phyloP scores from a whole-genome alignment of 2,329 filamentous ascomycete species.

The Phaeophleospora eucalypticola region DNA sequence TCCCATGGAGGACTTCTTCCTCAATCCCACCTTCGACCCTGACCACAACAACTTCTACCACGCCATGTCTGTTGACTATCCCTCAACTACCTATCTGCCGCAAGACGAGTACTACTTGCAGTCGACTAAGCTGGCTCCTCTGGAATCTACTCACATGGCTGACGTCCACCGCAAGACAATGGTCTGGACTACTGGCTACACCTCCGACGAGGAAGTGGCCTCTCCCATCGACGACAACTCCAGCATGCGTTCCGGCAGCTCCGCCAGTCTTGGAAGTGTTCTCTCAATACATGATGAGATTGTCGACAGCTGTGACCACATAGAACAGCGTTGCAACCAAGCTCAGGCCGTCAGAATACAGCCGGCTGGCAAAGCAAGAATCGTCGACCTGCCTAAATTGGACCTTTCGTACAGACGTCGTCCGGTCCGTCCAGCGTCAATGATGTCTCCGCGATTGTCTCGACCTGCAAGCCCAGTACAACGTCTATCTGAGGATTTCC shows the following conservation, averaged over 20 bases:
- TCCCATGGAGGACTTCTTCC: conserved; percentile 21
- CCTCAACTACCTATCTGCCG: conserved; percentile 6
- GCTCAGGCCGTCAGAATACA: conserved; percentile 28
- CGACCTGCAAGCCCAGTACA: not conserved
- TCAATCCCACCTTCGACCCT: conserved; percentile 16
- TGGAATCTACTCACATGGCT: conserved; percentile 2
- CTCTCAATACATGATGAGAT: conserved; percentile 22
- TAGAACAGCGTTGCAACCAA: conserved; percentile 25
- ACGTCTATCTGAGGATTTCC: not conserved
- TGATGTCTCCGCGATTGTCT: not conserved
- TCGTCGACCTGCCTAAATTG: conserved; percentile 26
- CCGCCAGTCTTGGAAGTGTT: conserved; percentile 10
- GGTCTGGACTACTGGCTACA: conserved; percentile 20
- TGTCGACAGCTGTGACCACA: conserved; percentile 17
- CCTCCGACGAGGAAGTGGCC: conserved; percentile 31
- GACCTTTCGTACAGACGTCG: not conserved
- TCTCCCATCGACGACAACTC: conserved; percentile 24
- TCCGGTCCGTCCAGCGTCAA: not conserved
- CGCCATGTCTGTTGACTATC: conserved; percentile 5
- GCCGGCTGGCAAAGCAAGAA: conserved; percentile 26
- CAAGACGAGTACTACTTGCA: conserved; percentile 1
- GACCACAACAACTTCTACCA: conserved; percentile 1
- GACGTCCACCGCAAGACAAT: conserved; percentile 11
- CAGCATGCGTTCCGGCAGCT: conserved; percentile 20
- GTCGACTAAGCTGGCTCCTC: not conserved